Evolutionary conservation across 257 asterid species (phyloP).

Genomic region (Plantago major): DNA sequence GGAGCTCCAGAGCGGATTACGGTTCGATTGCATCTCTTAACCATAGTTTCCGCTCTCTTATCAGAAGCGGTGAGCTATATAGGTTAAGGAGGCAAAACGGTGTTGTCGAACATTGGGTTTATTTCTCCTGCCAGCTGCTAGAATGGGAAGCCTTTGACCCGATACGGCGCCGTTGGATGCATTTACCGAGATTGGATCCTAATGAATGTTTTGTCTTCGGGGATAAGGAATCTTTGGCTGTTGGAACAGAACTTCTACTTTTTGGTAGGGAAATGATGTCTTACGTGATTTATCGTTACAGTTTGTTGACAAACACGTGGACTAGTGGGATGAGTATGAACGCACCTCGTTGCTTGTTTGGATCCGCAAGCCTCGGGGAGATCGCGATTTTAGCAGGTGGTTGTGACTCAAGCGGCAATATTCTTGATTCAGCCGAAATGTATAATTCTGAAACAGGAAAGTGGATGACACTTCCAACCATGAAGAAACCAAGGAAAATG

Average conservation of each 20-base stretch:
- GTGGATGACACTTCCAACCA: slow-evolving; percentile 63
- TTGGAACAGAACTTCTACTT: slow-evolving; percentile 90
- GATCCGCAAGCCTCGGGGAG: slow-evolving; percentile 86
- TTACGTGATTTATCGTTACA: slow-evolving; percentile 72
- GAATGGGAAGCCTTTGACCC: slow-evolving; percentile 78
- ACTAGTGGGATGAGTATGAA: slow-evolving; percentile 48
- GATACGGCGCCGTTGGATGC: slow-evolving; percentile 43
- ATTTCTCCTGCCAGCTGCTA: slow-evolving; percentile 49
- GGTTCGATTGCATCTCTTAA: slow-evolving; percentile 46
- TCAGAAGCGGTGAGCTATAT: slow-evolving; percentile 48
- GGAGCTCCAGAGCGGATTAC: slow-evolving; percentile 67
- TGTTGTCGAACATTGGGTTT: slow-evolving; percentile 80
- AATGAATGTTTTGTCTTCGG: slow-evolving; percentile 65
- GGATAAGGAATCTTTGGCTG: slow-evolving; percentile 90
- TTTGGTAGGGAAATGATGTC: slow-evolving; percentile 74
- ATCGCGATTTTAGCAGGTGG: slow-evolving; percentile 94
- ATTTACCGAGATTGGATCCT: slow-evolving; percentile 60
- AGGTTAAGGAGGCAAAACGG: slow-evolving; percentile 35
- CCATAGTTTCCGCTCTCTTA: slow-evolving; percentile 51
- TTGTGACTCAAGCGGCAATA: slow-evolving; percentile 42
- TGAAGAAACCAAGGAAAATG: slow-evolving; percentile 79
- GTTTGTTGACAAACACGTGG: slow-evolving; percentile 60
- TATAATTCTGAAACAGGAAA: slow-evolving; percentile 41
- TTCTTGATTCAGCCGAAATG: slow-evolving; percentile 56
- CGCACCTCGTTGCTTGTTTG: slow-evolving; percentile 50